Evolutionary conservation across 2,329 filamentous ascomycete species (phyloP), one percentile per base, ranked within the genome.

Genomic region (Aureobasidium namibiae): DNA sequence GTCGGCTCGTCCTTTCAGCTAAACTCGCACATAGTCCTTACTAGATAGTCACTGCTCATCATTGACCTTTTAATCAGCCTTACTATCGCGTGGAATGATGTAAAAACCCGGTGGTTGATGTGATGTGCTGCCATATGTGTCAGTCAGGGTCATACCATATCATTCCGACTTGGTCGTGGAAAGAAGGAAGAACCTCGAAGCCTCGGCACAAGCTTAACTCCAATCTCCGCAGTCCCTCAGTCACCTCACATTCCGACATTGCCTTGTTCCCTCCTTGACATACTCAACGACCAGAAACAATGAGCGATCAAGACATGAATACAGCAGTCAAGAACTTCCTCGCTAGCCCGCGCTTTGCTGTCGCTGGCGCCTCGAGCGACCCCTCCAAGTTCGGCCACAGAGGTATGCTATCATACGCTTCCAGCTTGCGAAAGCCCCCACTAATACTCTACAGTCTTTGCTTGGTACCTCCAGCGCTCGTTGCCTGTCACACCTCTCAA

Each of bases 301-400:
- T 57, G 54, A 57, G 23, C 42, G 34, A 54, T 23, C 31, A 31
- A 39, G 63, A 66, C 61, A 89, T 88, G 76, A 86, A 91, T 70
- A 79, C 84, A 48, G 82, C 87, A 46, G 85, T 90, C 46, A 85
- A 84, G 63, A 80, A 80, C 13, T 96, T 96, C 80, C 95, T 96
- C 77, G 80, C 83, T 3, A 87, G 87, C 8, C 83, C 87, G 26
- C 79, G 82, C 65, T 96, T 92, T 72, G 92, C 92, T 61, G 92
- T 96, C 29, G 90, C 92, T 21, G 92, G 92, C 67, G 92, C 92
- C 38, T 92, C 88, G 70, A 89, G 88, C 56, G 90, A 95, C 74
- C 79, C 88, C 41, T 77, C 80, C 70, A 96, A 96, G 73, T 96
- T 88, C 69, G 92, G 94, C 24, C 88, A 96, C 74, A 92, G 90